Conservation (phyloP, 371 early-diverging fungal genomes). For the Actinomucor elegans region DNA sequence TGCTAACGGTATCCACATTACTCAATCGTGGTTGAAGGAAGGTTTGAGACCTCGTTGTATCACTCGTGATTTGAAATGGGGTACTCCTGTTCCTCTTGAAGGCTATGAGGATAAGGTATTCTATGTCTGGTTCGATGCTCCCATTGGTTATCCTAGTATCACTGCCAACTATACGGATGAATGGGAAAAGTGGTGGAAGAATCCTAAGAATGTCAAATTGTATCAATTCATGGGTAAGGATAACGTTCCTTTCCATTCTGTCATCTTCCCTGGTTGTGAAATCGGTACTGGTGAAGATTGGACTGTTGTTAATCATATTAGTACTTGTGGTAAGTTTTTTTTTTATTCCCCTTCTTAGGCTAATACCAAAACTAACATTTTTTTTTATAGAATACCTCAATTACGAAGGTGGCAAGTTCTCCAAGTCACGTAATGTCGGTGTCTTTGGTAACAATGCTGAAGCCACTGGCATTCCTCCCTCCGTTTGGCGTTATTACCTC, state of each 20-base stretch:
- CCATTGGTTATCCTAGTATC: slow-evolving; percentile 97
- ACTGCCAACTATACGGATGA: slow-evolving; percentile 93
- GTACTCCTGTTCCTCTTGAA: slow-evolving; percentile 94
- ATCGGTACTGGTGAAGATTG: slow-evolving; percentile 89
- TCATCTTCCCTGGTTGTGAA: slow-evolving; percentile 96
- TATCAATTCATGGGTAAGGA: slow-evolving; percentile 99
- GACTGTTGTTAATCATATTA: slow-evolving; percentile 92
- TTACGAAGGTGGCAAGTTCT: slow-evolving; percentile 98
- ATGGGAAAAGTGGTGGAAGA: slow-evolving; percentile 99
- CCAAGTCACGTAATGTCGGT: slow-evolving; percentile 97
- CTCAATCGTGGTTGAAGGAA: slow-evolving; percentile 96
- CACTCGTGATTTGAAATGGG: slow-evolving; percentile 99
- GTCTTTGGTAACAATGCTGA: slow-evolving; percentile 98
- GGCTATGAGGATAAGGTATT: slow-evolving; percentile 97
- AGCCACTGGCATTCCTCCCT: slow-evolving; percentile 90
- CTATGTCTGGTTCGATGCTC: slow-evolving; percentile 99
- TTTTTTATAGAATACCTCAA: slow-evolving; percentile 90
- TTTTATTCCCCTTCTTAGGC: neutral
- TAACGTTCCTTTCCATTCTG: slow-evolving; percentile 99
- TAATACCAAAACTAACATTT: neutral
- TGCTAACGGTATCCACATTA: slow-evolving; percentile 88
- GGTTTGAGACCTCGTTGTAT: slow-evolving; percentile 97
- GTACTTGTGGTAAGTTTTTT: slow-evolving; percentile 78
- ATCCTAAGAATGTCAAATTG: slow-evolving; percentile 91
- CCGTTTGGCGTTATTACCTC: slow-evolving; percentile 99